Evolutionary conservation across 106 monocot genomes (phyloP).

Genomic region (Dendrobium officinale): DNA sequence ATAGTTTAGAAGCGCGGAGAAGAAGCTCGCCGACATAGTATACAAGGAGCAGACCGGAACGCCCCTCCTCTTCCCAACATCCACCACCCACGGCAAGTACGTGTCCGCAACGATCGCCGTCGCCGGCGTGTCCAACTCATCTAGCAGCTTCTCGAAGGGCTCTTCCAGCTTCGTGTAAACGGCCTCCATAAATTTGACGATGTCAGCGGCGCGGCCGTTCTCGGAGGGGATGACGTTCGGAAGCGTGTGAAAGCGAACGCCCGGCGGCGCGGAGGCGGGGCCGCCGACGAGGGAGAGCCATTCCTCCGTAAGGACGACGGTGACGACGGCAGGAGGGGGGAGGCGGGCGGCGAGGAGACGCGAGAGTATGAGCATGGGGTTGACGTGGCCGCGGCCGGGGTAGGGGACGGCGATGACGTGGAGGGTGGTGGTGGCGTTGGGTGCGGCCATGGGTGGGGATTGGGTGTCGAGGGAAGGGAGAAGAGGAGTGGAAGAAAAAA

Average conservation of each 20-base stretch:
- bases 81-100: constrained; percentile 44
- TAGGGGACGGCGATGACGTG: constrained; percentile 41
- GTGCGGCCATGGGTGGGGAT: not conserved
- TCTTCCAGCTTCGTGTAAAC: constrained; percentile 39
- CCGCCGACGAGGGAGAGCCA: constrained; percentile 34
- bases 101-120: constrained; percentile 45
- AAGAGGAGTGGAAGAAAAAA: no score
- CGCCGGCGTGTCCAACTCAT: constrained; percentile 18
- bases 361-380: constrained; percentile 35
- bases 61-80: constrained; percentile 22
- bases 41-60: constrained; percentile 56
- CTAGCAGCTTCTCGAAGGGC: constrained; percentile 38
- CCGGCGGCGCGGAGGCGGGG: not conserved
- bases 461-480: no score
- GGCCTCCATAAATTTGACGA: constrained; percentile 39
- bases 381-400: constrained; percentile 50
- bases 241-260: constrained; percentile 29
- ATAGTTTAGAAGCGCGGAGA: constrained; percentile 34
- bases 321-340: constrained; percentile 11
- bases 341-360: constrained; percentile 29
- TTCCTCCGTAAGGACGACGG: constrained; percentile 54
- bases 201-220: constrained; percentile 31
- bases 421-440: not conserved
- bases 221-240: constrained; percentile 77
- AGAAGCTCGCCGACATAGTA: constrained; percentile 52